These are phyloP conservation scores for Cryphonectria parasitica DNA, from an alignment of 2,329 filamentous ascomycete genomes.

Conservation along the genomic window DNA sequence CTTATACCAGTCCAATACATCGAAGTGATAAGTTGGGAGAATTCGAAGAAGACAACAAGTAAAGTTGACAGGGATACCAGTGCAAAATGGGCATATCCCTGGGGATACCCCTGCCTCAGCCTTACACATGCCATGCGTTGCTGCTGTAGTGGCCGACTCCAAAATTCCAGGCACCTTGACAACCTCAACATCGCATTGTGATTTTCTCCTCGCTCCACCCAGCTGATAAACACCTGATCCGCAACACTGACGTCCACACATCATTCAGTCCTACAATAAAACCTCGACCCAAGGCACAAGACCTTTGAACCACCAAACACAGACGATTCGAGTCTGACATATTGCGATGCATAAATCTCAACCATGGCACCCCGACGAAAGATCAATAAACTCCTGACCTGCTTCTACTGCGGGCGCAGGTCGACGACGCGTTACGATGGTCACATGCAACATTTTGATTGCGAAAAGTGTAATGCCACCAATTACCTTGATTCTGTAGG, in stretches of 20 bases:
- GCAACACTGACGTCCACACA: conserved; percentile 24
- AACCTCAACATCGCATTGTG: conserved; percentile 4
- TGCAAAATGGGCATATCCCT: background rate
- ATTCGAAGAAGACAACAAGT: background rate
- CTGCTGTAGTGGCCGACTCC: conserved; percentile 12
- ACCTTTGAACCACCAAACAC: conserved; percentile 32
- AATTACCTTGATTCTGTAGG: conserved; percentile 87
- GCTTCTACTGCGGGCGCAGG: conserved; percentile 82
- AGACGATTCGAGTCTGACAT: conserved; percentile 41
- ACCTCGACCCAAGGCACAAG: background rate
- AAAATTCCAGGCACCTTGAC: conserved; percentile 19
- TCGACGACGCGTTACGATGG: conserved; percentile 64
- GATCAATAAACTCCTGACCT: conserved; percentile 55
- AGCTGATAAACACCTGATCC: conserved; percentile 18
- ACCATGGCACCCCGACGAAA: conserved; percentile 47
- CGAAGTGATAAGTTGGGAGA: background rate
- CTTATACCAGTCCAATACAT: background rate
- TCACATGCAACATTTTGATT: conserved; percentile 68
- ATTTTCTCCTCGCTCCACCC: conserved; percentile 10
- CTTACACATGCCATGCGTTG: background rate
- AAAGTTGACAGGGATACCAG: background rate
- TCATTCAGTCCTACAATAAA: background rate
- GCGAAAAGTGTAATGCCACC: conserved; percentile 77
- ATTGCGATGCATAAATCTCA: conserved; percentile 21
- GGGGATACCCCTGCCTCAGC: conserved; percentile 5